Evolutionary conservation across 495 filamentous ascomycete genomes (phyloP).

Genomic region (Tuber magnatum): DNA sequence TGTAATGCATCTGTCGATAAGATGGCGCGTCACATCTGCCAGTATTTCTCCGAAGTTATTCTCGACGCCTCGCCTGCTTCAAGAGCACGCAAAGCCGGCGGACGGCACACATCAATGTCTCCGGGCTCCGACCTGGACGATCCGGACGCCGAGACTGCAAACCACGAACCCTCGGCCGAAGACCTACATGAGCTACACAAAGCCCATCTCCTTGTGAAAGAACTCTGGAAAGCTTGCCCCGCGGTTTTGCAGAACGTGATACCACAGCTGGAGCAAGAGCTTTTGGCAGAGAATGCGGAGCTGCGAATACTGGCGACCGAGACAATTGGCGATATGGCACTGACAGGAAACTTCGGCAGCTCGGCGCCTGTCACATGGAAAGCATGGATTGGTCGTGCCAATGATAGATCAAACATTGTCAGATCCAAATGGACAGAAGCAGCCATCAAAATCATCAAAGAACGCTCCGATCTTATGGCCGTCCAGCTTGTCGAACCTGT

Average conservation of each 20-base stretch:
- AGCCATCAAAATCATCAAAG: conserved; percentile 66
- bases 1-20: conserved; percentile 86
- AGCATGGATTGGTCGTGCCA: conserved; percentile 57
- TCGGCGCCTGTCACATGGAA: conserved; percentile 39
- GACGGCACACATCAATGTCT: conserved; percentile 39
- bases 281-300: conserved; percentile 80
- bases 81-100: conserved; percentile 19
- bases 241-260: conserved; percentile 86
- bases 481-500: conserved; percentile 59
- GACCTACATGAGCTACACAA: conserved; percentile 83
- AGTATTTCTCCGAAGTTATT: conserved; percentile 96
- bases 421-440: conserved; percentile 77
- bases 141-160: conserved; percentile 58
- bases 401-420: conserved; percentile 75
- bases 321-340: conserved; percentile 77
- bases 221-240: conserved; percentile 89
- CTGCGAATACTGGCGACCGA: conserved; percentile 81
- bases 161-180: conserved; percentile 59
- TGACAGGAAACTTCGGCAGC: conserved; percentile 31
- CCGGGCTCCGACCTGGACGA: conserved; percentile 54
- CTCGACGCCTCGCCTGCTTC: conserved; percentile 64
- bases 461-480: conserved; percentile 35
- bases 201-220: conserved; percentile 78
- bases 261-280: conserved; percentile 85
- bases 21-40: conserved; percentile 86